These are phyloP conservation scores for Immersiporthe knoxdaviesiana DNA, from an alignment of 2,329 filamentous ascomycete genomes.

Conservation along the genomic window DNA sequence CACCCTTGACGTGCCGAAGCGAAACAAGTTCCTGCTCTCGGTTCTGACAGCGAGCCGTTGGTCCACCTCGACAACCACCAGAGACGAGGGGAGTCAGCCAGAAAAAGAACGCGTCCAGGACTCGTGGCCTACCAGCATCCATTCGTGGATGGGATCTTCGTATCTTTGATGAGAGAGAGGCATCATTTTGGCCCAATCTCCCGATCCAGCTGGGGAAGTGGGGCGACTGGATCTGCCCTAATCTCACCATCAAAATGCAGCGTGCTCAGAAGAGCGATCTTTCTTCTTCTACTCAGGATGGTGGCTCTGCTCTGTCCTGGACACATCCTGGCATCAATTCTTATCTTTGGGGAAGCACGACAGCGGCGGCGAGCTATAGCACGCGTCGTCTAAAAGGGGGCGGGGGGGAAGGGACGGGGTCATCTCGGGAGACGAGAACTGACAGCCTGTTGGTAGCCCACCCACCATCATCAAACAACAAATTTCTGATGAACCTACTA, in stretches of 20 bases:
- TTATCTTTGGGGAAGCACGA: background rate
- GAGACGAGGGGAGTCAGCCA: too few species aligned
- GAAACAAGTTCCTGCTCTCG: background rate
- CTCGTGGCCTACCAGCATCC: too few species aligned
- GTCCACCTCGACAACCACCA: background rate
- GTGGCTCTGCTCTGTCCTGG: background rate
- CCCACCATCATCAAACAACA: background rate
- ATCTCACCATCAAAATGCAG: background rate
- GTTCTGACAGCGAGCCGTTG: background rate
- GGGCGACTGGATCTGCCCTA: background rate
- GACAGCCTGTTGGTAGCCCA: background rate
- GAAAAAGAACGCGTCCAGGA: too few species aligned
- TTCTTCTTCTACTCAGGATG: background rate
- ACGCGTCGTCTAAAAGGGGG: background rate
- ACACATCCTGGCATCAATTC: background rate
- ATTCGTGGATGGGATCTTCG: slow-evolving; percentile 3
- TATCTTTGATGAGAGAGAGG: background rate
- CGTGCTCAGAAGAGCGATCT: background rate
- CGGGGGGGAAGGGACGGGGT: background rate
- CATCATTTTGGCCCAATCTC: slow-evolving; percentile 3
- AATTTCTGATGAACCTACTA: background rate
- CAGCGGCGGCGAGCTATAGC: background rate
- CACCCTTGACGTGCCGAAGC: too few species aligned
- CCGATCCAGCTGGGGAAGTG: slow-evolving; percentile 9
- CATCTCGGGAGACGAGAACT: background rate